Percentiles rank a stretch among this genome's conserved stretches.
phyloP scores from a whole-genome alignment of 345 rosid species.

The Boechera retrofracta region DNA sequence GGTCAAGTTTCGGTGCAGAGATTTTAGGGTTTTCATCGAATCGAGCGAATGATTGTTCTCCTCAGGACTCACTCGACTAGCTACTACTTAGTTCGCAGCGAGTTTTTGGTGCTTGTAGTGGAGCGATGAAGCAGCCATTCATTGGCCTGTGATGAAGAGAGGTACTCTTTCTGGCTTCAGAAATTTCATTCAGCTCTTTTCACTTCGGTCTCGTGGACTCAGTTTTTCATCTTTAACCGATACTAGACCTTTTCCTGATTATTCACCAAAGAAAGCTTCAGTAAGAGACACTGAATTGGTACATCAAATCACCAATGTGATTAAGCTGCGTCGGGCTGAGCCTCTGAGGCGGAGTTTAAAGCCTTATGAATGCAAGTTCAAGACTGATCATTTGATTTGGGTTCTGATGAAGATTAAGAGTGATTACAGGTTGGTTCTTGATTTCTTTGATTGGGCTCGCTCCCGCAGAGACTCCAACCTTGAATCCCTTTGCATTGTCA shows the following conservation, averaged over 20 bases:
- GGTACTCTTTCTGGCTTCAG: constrained; percentile 46
- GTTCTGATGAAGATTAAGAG: constrained; percentile 78
- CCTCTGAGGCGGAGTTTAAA: constrained; percentile 62
- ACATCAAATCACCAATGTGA: constrained; percentile 66
- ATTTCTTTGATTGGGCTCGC: constrained; percentile 87
- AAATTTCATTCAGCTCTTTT: constrained; percentile 42
- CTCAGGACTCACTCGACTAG: background rate
- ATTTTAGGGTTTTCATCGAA: constrained; percentile 29
- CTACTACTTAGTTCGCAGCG: background rate
- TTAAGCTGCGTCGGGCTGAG: constrained; percentile 71
- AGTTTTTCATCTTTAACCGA: constrained; percentile 45
- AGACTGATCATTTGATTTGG: constrained; percentile 85
- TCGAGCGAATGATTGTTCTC: constrained; percentile 10
- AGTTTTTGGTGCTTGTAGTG: constrained; percentile 7
- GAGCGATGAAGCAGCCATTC: constrained; percentile 28
- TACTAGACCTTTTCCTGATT: constrained; percentile 85
- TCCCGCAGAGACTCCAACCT: constrained; percentile 66
- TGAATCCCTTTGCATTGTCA: constrained; percentile 77
- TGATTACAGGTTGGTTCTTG: constrained; percentile 74
- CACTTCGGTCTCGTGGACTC: constrained; percentile 41
- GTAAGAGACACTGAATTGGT: constrained; percentile 75
- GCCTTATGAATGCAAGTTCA: constrained; percentile 77
- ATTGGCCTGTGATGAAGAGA: constrained; percentile 55
- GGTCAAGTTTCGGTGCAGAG: constrained; percentile 23
- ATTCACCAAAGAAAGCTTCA: constrained; percentile 80